These are phyloP conservation scores for Plasmodium vivax DNA, from an alignment of 169 alveolate species.

Conservation along the genomic window DNA sequence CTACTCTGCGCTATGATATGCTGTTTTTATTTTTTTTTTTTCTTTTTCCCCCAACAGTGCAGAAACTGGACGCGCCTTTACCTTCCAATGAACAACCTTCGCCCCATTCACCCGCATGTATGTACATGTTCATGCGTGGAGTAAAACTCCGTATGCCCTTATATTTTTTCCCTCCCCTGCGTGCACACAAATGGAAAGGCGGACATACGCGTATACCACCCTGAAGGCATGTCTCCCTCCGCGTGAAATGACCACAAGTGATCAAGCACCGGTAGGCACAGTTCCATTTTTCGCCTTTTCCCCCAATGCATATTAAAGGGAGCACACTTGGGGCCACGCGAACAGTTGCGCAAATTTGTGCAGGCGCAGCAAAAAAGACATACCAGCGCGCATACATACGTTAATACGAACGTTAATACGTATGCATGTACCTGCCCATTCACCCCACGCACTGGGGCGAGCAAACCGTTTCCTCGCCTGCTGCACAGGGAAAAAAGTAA, in stretches of 20 bases:
- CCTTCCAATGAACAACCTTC: neutral
- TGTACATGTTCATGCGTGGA: neutral
- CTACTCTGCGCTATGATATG: neutral
- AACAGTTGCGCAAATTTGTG: neutral
- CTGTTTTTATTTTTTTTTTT: neutral
- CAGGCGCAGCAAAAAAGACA: neutral
- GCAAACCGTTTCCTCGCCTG: neutral
- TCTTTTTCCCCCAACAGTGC: neutral
- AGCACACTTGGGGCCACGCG: neutral
- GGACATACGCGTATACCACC: neutral
- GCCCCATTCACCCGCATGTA: neutral
- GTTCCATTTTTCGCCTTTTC: neutral
- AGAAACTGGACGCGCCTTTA: neutral
- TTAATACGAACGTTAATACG: neutral
- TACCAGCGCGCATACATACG: neutral
- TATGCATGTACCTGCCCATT: neutral
- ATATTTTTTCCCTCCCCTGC: neutral
- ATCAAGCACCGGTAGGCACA: conserved; percentile 59
- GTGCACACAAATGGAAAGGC: neutral
- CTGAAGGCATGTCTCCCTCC: neutral
- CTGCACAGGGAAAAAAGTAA: neutral
- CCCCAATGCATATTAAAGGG: neutral
- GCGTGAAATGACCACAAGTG: neutral
- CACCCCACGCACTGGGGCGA: neutral
- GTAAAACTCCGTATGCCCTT: neutral